Base-by-base conservation (phyloP, 2,329 filamentous ascomycete species). In the Fusarium gaditjirri region DNA sequence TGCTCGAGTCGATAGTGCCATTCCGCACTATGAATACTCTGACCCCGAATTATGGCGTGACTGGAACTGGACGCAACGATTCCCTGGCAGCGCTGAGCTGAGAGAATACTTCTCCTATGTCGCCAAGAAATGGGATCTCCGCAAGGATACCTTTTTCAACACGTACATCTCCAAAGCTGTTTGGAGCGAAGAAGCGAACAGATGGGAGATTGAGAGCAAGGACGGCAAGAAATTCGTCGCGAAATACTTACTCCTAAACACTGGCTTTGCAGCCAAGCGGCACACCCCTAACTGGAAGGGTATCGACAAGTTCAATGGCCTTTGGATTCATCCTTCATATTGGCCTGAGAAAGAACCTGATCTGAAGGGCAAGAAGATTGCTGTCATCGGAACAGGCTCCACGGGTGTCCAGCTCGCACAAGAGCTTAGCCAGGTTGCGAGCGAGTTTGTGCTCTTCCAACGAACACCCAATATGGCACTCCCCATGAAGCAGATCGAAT, bases 151-250 rank as follows among this genome's bases (percentile, higher is more conserved):
- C 19, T 12, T 47, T 2, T 56, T 56, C 39, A 35, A 47, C 19
- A 78, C 79, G 11, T 89, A 86, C 76, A 77, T 86, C 60, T 75
- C 78, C 1, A 68, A 59, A 1, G 59, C 68, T 5, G 44, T 49
- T 1, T 56, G 53, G 53, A 17, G n/a, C 1, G 39, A 56, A 11
- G 12, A 47, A 4, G 1, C 7, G 1, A 35, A 6, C 6, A 56
- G 35, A 39, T 38, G 65, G 49, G 19, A 61, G 2, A 33, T 59
- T 0, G 25, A 23, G 9, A 39, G 35, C 12, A 52, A 27, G 4
- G 29, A 56, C 2, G 31, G 31, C 0, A 47, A 47, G 29, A 56
- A 29, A n/a, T 39, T 52, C 16, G 12, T 33, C 7, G 44, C 35
- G 21, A 27, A 17, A 27, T 56, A 47, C 14, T 17, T 56, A 0